Conservation (phyloP, 2,329 filamentous ascomycete species). For the Calonectria pteridis region DNA sequence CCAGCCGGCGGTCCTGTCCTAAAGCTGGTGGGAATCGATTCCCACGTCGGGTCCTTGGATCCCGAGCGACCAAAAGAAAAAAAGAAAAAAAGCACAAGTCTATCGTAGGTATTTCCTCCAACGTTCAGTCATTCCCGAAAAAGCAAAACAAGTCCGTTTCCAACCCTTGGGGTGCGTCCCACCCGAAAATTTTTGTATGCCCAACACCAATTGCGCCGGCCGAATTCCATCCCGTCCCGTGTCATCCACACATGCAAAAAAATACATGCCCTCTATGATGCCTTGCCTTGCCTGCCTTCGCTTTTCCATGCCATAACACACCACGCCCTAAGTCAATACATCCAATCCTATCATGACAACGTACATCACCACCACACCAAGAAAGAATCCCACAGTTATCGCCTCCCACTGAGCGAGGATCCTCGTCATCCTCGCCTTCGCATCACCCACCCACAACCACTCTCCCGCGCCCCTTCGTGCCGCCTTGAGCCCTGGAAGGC, state of each 20-base stretch:
- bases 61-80: conserved; percentile 27
- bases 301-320: conserved; percentile 30
- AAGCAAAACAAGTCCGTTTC: conserved; percentile 38
- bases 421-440: conserved; percentile 42
- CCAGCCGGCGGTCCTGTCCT: conserved; percentile 36
- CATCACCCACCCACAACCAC: conserved; percentile 58
- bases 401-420: conserved; percentile 48
- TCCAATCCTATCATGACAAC: conserved; percentile 41
- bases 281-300: background rate
- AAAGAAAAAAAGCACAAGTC: conserved; percentile 16
- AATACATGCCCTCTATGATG: conserved; percentile 38
- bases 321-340: conserved; percentile 32
- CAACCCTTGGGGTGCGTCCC: conserved; percentile 20
- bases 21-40: conserved; percentile 38
- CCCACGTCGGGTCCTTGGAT: conserved; percentile 40
- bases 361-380: conserved; percentile 47
- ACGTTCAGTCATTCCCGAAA: conserved; percentile 21
- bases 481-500: conserved; percentile 66
- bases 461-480: conserved; percentile 65
- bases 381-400: conserved; percentile 48
- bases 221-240: conserved; percentile 17
- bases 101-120: conserved; percentile 25
- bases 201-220: conserved; percentile 24
- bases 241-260: conserved; percentile 32
- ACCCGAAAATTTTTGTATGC: conserved; percentile 22